Percentiles rank a stretch among this genome's conserved stretches.
These are phyloP conservation scores for Cladobotryum protrusum DNA, from an alignment of 2,329 filamentous ascomycete species.

Conservation along the genomic window DNA sequence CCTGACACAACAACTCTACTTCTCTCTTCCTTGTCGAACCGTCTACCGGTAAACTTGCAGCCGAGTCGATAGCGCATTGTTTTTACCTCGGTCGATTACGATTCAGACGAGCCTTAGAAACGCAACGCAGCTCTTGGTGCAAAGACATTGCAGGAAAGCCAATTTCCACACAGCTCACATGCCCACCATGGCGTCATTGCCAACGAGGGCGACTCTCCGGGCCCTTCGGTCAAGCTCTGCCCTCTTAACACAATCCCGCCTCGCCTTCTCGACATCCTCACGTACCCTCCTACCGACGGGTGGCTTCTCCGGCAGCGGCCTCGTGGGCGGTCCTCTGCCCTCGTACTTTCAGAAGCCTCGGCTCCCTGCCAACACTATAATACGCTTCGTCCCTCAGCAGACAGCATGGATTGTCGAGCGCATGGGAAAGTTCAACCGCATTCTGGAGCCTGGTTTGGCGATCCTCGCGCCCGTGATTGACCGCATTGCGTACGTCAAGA, in stretches of 20 bases:
- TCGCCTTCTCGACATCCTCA: conserved; percentile 25
- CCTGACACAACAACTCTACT: neutral
- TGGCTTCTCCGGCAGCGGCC: conserved; percentile 21
- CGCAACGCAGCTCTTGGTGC: neutral
- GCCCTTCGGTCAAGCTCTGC: conserved; percentile 4
- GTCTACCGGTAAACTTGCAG: too few species aligned
- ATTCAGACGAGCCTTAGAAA: neutral
- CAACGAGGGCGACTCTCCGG: conserved; percentile 25
- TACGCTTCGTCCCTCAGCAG: conserved; percentile 98
- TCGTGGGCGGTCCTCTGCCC: conserved; percentile 35
- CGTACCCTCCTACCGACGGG: conserved; percentile 27
- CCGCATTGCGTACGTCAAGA: conserved; percentile 96
- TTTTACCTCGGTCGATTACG: neutral
- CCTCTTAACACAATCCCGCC: conserved; percentile 13
- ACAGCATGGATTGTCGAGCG: conserved; percentile 99
- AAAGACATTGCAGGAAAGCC: neutral
- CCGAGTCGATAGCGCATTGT: neutral
- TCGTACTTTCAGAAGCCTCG: conserved; percentile 74
- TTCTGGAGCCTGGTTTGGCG: conserved; percentile 85
- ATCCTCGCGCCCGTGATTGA: conserved; percentile 87
- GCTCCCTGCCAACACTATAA: conserved; percentile 85
- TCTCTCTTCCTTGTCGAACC: neutral
- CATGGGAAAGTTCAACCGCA: conserved; percentile 96
- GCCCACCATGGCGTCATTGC: conserved; percentile 23
- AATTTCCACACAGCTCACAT: neutral